Evolutionary conservation across 1,139 yeast genomes (phyloP).

Genomic region (Meyerozyma athensensis): DNA sequence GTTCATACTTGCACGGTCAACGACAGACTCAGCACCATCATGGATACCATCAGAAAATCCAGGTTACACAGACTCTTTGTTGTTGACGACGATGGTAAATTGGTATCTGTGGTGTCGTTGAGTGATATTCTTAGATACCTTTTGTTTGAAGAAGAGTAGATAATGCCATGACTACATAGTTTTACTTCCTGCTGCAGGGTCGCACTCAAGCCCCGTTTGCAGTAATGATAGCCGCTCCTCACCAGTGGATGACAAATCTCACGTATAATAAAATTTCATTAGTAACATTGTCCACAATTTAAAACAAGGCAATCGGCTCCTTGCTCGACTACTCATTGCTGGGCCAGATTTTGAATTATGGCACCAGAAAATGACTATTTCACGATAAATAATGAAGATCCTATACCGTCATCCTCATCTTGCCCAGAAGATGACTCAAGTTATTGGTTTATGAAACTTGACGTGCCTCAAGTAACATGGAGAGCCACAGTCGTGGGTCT

Average conservation of each 20-base stretch:
- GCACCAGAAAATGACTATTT: not conserved
- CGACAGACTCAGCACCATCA: conserved; percentile 83
- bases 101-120: conserved; percentile 81
- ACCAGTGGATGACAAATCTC: too few species aligned
- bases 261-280: too few species aligned
- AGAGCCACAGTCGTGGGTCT: conserved; percentile 73
- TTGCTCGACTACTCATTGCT: not conserved
- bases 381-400: not conserved
- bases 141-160: conserved; percentile 56
- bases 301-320: too few species aligned
- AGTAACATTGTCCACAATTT: too few species aligned
- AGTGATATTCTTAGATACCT: conserved; percentile 89
- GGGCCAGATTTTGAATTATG: not conserved
- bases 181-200: too few species aligned
- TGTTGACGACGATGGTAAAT: conserved; percentile 74
- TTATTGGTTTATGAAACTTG: conserved; percentile 25
- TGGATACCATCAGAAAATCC: conserved; percentile 90
- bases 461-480: conserved; percentile 59
- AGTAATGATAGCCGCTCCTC: too few species aligned
- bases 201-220: too few species aligned
- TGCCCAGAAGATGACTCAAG: not conserved
- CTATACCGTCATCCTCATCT: not conserved
- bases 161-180: too few species aligned
- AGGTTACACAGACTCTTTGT: conserved; percentile 90
- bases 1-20: conserved; percentile 91